Evolutionary conservation across 176 grass and related monocot species (phyloP).

Genomic region (Avena atlantica): DNA sequence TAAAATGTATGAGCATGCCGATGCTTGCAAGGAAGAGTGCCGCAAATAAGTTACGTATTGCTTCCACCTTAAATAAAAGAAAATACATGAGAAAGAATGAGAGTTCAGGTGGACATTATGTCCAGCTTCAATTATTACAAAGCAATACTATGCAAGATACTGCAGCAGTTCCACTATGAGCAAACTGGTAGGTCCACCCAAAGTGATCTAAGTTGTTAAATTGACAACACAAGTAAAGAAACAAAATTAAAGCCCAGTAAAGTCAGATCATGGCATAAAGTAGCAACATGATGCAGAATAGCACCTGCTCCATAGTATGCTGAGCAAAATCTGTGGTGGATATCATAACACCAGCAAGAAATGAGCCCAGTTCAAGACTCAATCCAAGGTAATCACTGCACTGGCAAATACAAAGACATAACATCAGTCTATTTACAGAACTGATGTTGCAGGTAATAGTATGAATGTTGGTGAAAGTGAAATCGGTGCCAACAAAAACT

Average conservation of each 20-base stretch:
- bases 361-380: slow-evolving; percentile 98
- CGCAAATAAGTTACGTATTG: slow-evolving; percentile 95
- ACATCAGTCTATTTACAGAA: slow-evolving; percentile 44
- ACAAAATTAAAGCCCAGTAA: neutral
- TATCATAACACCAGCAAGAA: slow-evolving; percentile 98
- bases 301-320: slow-evolving; percentile 94
- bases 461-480: neutral
- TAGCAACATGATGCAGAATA: slow-evolving; percentile 47
- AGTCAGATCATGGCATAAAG: neutral
- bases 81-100: slow-evolving; percentile 14
- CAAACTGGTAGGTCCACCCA: slow-evolving; percentile 10
- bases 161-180: slow-evolving; percentile 8
- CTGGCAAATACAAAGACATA: slow-evolving; percentile 64
- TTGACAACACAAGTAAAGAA: neutral
- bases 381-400: slow-evolving; percentile 96
- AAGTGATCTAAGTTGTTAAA: slow-evolving; percentile 32
- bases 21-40: slow-evolving; percentile 99
- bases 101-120: slow-evolving; percentile 4
- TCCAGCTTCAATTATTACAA: slow-evolving; percentile 34
- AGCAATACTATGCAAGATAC: slow-evolving; percentile 20
- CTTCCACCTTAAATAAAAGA: slow-evolving; percentile 75
- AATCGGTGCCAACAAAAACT: neutral
- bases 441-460: slow-evolving; percentile 1
- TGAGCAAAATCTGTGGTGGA: slow-evolving; percentile 98
- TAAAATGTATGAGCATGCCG: slow-evolving; percentile 98